Evolutionary conservation across 164 flowering plant genomes (phyloP), one percentile per base, ranked within the genome.

Genomic region (Tinospora cordifolia): DNA sequence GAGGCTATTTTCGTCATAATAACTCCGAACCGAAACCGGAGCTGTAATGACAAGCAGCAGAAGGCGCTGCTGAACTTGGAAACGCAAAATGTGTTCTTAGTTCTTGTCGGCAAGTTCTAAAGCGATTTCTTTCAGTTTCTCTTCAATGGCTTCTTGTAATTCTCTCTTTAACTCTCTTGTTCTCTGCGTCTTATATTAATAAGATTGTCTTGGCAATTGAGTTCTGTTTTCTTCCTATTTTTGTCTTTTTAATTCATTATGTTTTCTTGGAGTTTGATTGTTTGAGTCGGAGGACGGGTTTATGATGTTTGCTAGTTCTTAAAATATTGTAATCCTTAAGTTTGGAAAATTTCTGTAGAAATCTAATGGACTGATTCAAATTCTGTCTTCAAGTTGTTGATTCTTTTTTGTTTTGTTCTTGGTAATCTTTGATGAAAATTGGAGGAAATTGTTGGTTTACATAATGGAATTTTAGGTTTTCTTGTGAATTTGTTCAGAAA

Each of bases 81-180:
- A 51, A 66, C 30, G 13, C 26, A 30, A 30, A 49, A 59, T 10
- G 24, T 59, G 63, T 17, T 49, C 57, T 13, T 0, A 49, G 57
- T 22, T 60, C 30, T 11, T 27, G 13, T 57, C 51, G 22, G 3
- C 3, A 5, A 17, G 59, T 51, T 51, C 59, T 17, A n/a, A n/a
- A 51, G 58, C 38, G n/a, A 9, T 19, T 22, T 58, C 19, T 34
- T 57, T 57, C n/a, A n/a, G 6, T 22, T 8, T 30, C 65, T 22
- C 66, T 70, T 54, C 79, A 38, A 84, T 84, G 87, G 83, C 84
- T 80, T 75, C 87, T 44, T 80, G 87, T 84, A 69, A 79, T 76
- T 76, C 34, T 69, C 73, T 74, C 60, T 72, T 67, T 68, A 44
- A 63, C 72, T 74, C 70, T 69, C 63, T 59, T 13, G 41, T 24